phyloP scores from a whole-genome alignment of 1,139 yeast species.

The Hansenula lynferdii region DNA sequence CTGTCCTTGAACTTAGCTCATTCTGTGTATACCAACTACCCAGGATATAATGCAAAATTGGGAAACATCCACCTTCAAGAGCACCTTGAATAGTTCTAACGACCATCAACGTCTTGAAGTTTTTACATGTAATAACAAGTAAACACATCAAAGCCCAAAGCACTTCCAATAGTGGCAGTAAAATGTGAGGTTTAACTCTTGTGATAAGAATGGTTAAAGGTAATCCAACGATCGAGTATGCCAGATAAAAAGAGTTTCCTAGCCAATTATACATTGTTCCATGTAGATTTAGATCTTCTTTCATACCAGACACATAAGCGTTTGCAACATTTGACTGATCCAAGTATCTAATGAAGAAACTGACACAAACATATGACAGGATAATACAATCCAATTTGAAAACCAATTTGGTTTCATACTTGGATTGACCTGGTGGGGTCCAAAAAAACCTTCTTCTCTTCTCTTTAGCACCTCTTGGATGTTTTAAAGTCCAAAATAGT shows the following conservation, averaged over 20 bases:
- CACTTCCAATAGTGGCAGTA: slow-evolving; percentile 31
- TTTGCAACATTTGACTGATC: slow-evolving; percentile 39
- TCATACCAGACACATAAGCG: slow-evolving; percentile 62
- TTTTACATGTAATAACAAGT: slow-evolving; percentile 34
- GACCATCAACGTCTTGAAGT: slow-evolving; percentile 41
- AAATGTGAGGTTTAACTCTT: slow-evolving; percentile 35
- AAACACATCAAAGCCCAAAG: slow-evolving; percentile 31
- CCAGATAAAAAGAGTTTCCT: slow-evolving; percentile 45
- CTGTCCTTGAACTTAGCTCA: neutral
- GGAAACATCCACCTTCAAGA: slow-evolving; percentile 38
- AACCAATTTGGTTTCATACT: slow-evolving; percentile 18
- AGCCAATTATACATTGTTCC: slow-evolving; percentile 57
- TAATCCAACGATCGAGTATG: slow-evolving; percentile 48
- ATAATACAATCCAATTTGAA: slow-evolving; percentile 59
- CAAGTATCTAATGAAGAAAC: slow-evolving; percentile 22
- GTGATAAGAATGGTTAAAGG: slow-evolving; percentile 43
- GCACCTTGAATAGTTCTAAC: slow-evolving; percentile 41
- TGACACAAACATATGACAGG: slow-evolving; percentile 52
- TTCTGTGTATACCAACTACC: slow-evolving; percentile 30
- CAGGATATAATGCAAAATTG: slow-evolving; percentile 25
- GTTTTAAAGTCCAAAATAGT: neutral
- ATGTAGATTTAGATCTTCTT: slow-evolving; percentile 49
- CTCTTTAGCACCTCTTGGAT: neutral
- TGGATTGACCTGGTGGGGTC: neutral
- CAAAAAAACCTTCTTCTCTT: neutral